These are phyloP conservation scores for Botryosphaeria dothidea DNA, from an alignment of 2,329 filamentous ascomycete genomes.

Conservation along the genomic window DNA sequence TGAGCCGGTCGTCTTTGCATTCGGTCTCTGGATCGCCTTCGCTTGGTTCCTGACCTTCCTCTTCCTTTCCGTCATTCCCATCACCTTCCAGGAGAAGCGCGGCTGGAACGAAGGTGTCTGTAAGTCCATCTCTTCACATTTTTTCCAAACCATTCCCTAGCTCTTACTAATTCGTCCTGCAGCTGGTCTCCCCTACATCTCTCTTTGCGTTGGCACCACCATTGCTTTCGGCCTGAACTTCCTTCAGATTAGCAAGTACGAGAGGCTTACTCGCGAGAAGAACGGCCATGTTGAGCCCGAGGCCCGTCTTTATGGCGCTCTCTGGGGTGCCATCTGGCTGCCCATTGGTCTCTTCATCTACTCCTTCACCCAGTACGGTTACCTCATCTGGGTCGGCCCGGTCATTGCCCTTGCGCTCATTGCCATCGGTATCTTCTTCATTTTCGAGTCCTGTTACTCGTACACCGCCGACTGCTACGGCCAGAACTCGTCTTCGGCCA, in stretches of 20 bases:
- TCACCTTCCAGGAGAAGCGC: slow-evolving; percentile 54
- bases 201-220: slow-evolving; percentile 50
- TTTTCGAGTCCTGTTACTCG: slow-evolving; percentile 48
- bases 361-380: slow-evolving; percentile 55
- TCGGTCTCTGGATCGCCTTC: slow-evolving; percentile 55
- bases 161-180: slow-evolving; percentile 7
- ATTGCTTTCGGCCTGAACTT: slow-evolving; percentile 52
- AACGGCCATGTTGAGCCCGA: slow-evolving; percentile 44
- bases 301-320: slow-evolving; percentile 51
- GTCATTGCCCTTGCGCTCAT: slow-evolving; percentile 52
- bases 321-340: slow-evolving; percentile 50
- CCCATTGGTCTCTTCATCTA: slow-evolving; percentile 56
- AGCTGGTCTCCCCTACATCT: slow-evolving; percentile 54
- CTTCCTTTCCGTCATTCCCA: slow-evolving; percentile 54
- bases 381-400: slow-evolving; percentile 52
- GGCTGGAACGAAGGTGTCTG: slow-evolving; percentile 53
- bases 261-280: slow-evolving; percentile 40
- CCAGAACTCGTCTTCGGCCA: slow-evolving; percentile 43
- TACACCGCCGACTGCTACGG: slow-evolving; percentile 58
- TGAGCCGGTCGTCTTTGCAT: slow-evolving; percentile 52
- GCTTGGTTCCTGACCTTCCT: slow-evolving; percentile 57
- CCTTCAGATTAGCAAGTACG: slow-evolving; percentile 54
- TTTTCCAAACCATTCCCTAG: neutral
- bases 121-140: slow-evolving; percentile 7
- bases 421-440: slow-evolving; percentile 56